Base-by-base conservation (phyloP, 441 rosid genomes). In the Populus hybrid region DNA sequence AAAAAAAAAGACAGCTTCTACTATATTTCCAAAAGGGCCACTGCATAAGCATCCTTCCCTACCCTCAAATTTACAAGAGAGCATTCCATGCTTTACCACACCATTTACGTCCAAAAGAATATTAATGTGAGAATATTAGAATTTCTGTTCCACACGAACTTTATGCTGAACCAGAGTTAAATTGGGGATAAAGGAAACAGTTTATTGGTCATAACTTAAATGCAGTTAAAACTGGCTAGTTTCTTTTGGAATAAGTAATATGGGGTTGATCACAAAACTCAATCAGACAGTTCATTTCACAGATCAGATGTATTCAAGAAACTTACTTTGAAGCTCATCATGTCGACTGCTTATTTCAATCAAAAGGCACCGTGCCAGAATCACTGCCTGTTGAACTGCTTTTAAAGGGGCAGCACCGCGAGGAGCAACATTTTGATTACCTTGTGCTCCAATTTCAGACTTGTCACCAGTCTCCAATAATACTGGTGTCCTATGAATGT, bases 241-340 rank as follows among this genome's bases (percentile, higher is more conserved):
- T 61, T 63, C 18, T 26, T 26, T 9, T 42, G 71, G 5, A 61
- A 71, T 24, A 71, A 76, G 7, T 72, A 65, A 73, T 16, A 76
- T n/a, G 56, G 23, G 28, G 68, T 2, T 24, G 61, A 75, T 45
- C 14, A 29, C 78, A 59, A 29, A 40, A 71, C 14, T 38, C 77
- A 69, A 40, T 40, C 12, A 40, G 45, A 77, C 29, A 56, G 64
- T 64, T 80, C 73, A 68, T 64, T 74, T 79, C 61, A 70, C 28
- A n/a, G 72, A 36, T 53, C 64, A 7, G 20, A 63, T 38, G 69
- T 21, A 72, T 67, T 50, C 24, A 63, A 73, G 64, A 23, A 76
- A 85, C 97, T 88, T 88, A 94, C 99, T 89, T 89, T 93, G 99
- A 87, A 92, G 85, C 82, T 91, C 99, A 87, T 91, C 98, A 45